Conservation (phyloP, 257 asterid species). For the Euphrasia confusa region DNA sequence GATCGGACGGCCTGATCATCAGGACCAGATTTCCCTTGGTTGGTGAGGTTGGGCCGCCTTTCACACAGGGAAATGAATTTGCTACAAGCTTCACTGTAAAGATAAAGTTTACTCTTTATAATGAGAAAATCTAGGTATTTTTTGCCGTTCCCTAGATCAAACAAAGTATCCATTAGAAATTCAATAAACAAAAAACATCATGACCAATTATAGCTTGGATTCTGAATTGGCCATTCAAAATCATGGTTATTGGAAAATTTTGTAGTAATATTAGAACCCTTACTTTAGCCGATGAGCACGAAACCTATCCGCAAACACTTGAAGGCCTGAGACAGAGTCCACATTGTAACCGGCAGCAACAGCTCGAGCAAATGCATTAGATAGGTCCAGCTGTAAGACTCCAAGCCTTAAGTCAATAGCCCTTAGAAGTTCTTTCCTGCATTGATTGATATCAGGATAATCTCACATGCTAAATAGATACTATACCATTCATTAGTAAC, state of each 20-base stretch:
- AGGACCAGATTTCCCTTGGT: conserved; percentile 36
- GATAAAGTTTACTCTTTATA: not conserved
- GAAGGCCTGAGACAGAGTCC: conserved; percentile 68
- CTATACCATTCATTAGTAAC: too few relatives aligned
- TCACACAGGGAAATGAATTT: conserved; percentile 57
- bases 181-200: not conserved
- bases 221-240: too few relatives aligned
- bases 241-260: too few relatives aligned
- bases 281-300: conserved; percentile 76
- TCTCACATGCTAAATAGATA: too few relatives aligned
- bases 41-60: conserved; percentile 52
- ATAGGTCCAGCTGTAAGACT: conserved; percentile 59
- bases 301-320: conserved; percentile 67
- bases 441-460: not conserved
- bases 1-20: conserved; percentile 54
- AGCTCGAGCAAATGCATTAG: conserved; percentile 68
- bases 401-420: conserved; percentile 81
- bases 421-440: conserved; percentile 85
- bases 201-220: conserved; percentile 1
- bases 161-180: too few relatives aligned
- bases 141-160: too few relatives aligned
- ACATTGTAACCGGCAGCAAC: conserved; percentile 75
- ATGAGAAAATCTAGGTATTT: not conserved
- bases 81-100: conserved; percentile 74
- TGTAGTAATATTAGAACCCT: conserved; percentile 6